Conservation (phyloP, 164 flowering plant species). For the Litsea cubeba region DNA sequence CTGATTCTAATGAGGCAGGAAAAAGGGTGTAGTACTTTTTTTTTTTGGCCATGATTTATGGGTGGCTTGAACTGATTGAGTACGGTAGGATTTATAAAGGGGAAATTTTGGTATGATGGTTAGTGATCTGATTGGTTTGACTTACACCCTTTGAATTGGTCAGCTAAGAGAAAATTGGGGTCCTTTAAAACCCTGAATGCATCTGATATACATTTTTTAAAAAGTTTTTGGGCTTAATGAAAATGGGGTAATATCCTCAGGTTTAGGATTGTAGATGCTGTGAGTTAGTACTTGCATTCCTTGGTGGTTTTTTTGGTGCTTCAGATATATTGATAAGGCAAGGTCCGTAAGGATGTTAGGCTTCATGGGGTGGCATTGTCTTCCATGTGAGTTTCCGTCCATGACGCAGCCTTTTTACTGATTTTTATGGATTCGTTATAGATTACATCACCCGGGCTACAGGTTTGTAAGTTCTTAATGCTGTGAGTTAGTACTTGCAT, state of each 20-base stretch:
- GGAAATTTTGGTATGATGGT: background rate
- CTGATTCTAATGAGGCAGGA: background rate
- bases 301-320: background rate
- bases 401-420: too few species aligned
- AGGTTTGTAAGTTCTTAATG: too few species aligned
- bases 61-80: background rate
- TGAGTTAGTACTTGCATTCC: background rate
- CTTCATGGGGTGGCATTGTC: background rate
- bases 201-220: background rate
- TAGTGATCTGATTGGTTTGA: background rate
- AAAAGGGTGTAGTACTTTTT: background rate
- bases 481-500: too few species aligned
- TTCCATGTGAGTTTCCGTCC: background rate
- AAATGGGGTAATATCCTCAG: background rate
- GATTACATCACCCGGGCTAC: too few species aligned
- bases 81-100: background rate
- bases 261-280: background rate
- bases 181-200: background rate
- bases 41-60: background rate
- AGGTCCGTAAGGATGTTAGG: background rate
- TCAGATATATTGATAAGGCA: background rate
- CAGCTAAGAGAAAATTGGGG: background rate
- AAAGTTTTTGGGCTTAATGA: background rate
- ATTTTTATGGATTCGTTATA: too few species aligned
- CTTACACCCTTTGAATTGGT: background rate